A percentile compares a stretch with the other conserved stretches of the same genome.
Conservation (phyloP, 1,284 basidiomycete species). For the Clitocybe nebularis region DNA sequence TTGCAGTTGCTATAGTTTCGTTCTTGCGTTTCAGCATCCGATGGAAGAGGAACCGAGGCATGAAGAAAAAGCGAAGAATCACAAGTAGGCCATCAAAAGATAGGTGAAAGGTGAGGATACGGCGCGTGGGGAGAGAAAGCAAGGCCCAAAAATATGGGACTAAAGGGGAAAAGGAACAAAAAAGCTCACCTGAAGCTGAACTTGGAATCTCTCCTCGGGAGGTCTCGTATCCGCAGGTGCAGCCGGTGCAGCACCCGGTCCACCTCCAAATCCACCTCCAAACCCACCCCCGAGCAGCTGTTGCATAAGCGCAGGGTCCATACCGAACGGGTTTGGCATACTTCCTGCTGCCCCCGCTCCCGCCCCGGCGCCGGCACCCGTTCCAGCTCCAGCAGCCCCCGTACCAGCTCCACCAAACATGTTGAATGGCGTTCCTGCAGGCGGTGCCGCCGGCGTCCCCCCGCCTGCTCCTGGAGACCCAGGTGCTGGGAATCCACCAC, state of each 20-base stretch:
- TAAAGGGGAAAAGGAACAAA: neutral
- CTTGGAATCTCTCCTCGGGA: constrained; percentile 86
- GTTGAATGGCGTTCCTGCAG: constrained; percentile 23
- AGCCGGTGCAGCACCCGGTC: constrained; percentile 33
- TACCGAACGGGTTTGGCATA: constrained; percentile 25
- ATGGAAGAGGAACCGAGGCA: neutral
- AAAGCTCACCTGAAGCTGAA: constrained; percentile 66
- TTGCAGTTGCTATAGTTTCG: constrained; percentile 64
- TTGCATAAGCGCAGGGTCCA: constrained; percentile 49
- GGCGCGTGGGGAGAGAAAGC: no score
- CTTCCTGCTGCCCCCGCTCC: constrained; percentile 23
- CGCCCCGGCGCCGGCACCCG: constrained; percentile 21
- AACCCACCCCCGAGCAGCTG: constrained; percentile 35
- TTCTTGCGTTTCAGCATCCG: neutral
- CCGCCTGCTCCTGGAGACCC: constrained; percentile 34
- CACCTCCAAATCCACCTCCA: constrained; percentile 31
- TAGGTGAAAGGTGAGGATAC: constrained; percentile 1
- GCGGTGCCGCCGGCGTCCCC: constrained; percentile 2
- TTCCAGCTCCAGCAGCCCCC: constrained; percentile 17
- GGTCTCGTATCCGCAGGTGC: constrained; percentile 65
- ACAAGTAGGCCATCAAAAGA: neutral
- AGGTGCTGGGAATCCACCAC: constrained; percentile 52
- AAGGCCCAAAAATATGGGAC: no score
- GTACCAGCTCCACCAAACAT: constrained; percentile 22
- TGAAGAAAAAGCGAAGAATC: neutral